Evolutionary conservation across 352 stramenopile species (phyloP).

Genomic region (Saprolegnia diclina): DNA sequence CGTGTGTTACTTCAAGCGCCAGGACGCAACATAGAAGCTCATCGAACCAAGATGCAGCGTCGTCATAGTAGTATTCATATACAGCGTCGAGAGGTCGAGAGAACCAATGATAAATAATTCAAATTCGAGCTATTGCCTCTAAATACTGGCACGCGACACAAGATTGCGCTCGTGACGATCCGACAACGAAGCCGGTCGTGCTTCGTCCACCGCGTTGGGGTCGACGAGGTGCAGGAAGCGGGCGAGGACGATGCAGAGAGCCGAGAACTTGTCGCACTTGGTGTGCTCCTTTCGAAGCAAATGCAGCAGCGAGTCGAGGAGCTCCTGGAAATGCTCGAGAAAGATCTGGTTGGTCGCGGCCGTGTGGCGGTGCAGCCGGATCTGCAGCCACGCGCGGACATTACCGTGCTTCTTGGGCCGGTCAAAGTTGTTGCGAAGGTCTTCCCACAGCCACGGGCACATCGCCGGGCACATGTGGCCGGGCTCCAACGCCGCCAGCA

Average conservation of each 20-base stretch:
- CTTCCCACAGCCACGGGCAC: conserved; percentile 12
- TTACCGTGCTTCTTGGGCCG: not conserved
- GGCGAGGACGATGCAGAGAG: not conserved
- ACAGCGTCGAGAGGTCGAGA: too few species aligned
- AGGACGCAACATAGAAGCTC: too few species aligned
- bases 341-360: not conserved
- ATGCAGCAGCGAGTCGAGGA: conserved; percentile 5
- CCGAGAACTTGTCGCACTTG: not conserved
- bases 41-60: too few species aligned
- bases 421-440: conserved; percentile 6
- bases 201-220: too few species aligned
- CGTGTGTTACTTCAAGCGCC: too few species aligned
- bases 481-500: not conserved
- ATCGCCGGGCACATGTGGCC: not conserved
- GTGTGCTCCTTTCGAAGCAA: not conserved
- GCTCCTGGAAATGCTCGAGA: conserved; percentile 12
- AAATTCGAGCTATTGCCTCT: too few species aligned
- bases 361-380: not conserved
- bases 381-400: not conserved
- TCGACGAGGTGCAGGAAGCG: not conserved
- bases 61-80: too few species aligned
- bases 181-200: too few species aligned
- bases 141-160: too few species aligned
- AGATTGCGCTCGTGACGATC: too few species aligned
- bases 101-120: too few species aligned